Evolutionary conservation across 2,329 filamentous ascomycete genomes (phyloP).

Genomic region (Dryadomyces sulphureus): DNA sequence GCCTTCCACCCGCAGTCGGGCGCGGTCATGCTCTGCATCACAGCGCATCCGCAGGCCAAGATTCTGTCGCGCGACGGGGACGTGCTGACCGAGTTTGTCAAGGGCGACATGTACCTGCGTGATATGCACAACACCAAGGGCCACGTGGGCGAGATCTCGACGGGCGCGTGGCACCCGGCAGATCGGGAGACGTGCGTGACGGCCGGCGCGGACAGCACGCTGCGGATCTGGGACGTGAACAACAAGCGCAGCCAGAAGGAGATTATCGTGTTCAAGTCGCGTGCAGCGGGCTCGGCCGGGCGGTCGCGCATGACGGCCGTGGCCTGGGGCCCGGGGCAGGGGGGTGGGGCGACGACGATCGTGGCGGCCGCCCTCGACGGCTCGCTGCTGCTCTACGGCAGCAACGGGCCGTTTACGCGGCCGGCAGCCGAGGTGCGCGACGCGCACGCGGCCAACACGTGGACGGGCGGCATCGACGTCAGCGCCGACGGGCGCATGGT

Average conservation of each 20-base stretch:
- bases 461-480: constrained; percentile 85
- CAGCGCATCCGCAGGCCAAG: constrained; percentile 79
- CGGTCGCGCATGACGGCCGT: constrained; percentile 89
- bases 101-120: constrained; percentile 95
- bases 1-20: constrained; percentile 76
- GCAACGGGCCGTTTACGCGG: constrained; percentile 71
- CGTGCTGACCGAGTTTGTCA: constrained; percentile 73
- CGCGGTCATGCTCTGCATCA: constrained; percentile 69
- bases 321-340: constrained; percentile 65
- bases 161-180: constrained; percentile 79
- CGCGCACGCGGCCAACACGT: constrained; percentile 69
- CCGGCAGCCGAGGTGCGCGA: constrained; percentile 72
- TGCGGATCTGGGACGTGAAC: constrained; percentile 95
- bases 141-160: constrained; percentile 82
- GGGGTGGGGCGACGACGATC: constrained; percentile 40
- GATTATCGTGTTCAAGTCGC: constrained; percentile 91
- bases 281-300: constrained; percentile 72
- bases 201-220: constrained; percentile 84
- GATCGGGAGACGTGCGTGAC: constrained; percentile 78
- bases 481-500: constrained; percentile 83
- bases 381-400: constrained; percentile 80
- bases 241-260: constrained; percentile 81
- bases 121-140: constrained; percentile 98
- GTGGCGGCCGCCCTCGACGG: constrained; percentile 79
- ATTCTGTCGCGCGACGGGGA: constrained; percentile 84